These are phyloP conservation scores for Filobasidium uniguttulatum DNA, from an alignment of 1,284 basidiomycete species.

Conservation along the genomic window DNA sequence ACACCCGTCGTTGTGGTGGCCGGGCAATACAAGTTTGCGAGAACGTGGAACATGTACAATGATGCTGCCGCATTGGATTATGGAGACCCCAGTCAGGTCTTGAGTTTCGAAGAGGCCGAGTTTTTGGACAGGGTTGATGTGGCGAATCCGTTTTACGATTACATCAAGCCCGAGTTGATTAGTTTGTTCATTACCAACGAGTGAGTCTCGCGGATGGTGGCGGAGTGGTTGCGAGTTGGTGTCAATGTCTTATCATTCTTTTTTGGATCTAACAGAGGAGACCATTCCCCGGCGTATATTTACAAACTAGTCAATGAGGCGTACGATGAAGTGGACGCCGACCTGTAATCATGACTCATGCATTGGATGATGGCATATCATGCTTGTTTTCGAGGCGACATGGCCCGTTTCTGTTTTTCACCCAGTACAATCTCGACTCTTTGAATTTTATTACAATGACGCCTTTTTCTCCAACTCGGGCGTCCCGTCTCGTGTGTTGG, in stretches of 20 bases:
- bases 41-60: constrained; percentile 82
- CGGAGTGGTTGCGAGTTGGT: neutral
- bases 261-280: constrained; percentile 47
- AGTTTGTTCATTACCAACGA: constrained; percentile 94
- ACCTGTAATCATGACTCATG: constrained; percentile 39
- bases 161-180: constrained; percentile 79
- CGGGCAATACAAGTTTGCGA: constrained; percentile 91
- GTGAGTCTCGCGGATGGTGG: constrained; percentile 43
- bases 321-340: constrained; percentile 79
- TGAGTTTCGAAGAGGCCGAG: constrained; percentile 50
- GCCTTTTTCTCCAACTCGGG: neutral
- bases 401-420: neutral
- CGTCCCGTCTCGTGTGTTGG: constrained; percentile 7
- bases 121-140: constrained; percentile 70
- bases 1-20: constrained; percentile 89
- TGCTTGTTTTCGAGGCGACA: neutral
- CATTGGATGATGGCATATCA: neutral
- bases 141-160: constrained; percentile 84
- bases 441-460: neutral
- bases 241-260: too few relatives aligned
- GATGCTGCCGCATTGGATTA: constrained; percentile 77
- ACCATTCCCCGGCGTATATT: constrained; percentile 81
- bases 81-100: constrained; percentile 66
- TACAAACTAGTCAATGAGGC: constrained; percentile 81
- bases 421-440: neutral